These are phyloP conservation scores for Raphanus sativus DNA, from an alignment of 345 rosid genomes.

Conservation along the genomic window DNA sequence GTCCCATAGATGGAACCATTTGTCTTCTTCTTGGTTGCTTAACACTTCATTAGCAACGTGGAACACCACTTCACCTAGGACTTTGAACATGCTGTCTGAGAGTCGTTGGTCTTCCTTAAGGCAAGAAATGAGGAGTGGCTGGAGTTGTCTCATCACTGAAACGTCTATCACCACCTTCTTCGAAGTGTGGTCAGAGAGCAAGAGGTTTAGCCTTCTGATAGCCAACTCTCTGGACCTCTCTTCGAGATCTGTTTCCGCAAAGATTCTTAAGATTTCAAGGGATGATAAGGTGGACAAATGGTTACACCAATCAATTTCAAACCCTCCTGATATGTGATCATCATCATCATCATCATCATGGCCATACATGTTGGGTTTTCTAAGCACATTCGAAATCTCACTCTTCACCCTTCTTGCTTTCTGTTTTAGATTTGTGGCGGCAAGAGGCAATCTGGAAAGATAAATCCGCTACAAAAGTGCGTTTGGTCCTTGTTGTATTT, in stretches of 20 bases:
- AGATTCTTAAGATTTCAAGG: not conserved
- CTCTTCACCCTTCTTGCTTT: not conserved
- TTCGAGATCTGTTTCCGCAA: not conserved
- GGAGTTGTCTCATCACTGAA: constrained; percentile 16
- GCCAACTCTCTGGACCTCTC: not conserved
- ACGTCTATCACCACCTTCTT: not conserved
- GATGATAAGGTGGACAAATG: not conserved
- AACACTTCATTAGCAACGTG: not conserved
- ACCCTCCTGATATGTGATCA: not conserved
- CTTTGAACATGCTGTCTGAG: constrained; percentile 6
- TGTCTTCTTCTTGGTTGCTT: not conserved
- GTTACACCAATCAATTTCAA: not conserved
- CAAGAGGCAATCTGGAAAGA: not conserved
- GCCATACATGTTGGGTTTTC: not conserved
- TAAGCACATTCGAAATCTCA: not conserved
- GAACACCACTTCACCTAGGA: constrained; percentile 1
- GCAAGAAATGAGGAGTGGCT: constrained; percentile 6
- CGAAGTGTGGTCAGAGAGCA: constrained; percentile 2
- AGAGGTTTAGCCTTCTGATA: not conserved
- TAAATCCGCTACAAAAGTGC: not conserved
- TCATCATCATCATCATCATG: not conserved
- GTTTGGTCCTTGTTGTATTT: not conserved
- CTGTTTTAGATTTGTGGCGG: not conserved
- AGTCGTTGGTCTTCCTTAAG: not conserved
- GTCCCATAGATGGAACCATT: not conserved